Evolutionary conservation across 75 land plant genomes (phyloP).

Genomic region (Sequoiadendron giganteum): DNA sequence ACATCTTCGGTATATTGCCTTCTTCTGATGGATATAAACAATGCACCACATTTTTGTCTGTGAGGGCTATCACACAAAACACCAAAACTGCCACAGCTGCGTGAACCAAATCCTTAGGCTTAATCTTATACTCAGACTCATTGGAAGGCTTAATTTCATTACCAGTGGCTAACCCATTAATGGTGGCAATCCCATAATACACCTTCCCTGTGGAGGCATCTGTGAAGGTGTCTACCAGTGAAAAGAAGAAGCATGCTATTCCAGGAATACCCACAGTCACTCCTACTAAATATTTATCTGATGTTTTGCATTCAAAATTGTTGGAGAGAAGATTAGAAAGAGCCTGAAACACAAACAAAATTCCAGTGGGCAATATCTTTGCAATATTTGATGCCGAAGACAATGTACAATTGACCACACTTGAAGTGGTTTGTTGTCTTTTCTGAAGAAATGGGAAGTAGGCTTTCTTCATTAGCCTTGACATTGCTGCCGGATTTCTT

Average conservation of each 20-base stretch:
- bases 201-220: neutral
- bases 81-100: neutral
- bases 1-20: neutral
- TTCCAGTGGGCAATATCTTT: neutral
- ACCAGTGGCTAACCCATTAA: neutral
- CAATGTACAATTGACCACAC: neutral
- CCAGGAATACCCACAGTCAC: neutral
- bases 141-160: neutral
- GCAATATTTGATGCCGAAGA: neutral
- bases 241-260: neutral
- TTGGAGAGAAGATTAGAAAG: neutral
- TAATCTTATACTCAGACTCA: neutral
- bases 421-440: neutral
- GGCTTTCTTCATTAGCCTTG: neutral
- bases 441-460: neutral
- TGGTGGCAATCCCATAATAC: neutral
- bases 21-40: neutral
- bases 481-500: no score
- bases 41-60: neutral
- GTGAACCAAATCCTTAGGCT: neutral
- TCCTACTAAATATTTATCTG: neutral
- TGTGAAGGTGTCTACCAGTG: neutral
- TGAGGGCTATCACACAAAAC: neutral
- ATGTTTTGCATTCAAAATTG: neutral
- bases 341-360: neutral